These are phyloP conservation scores for Albugo laibachii DNA, from an alignment of 352 stramenopile species.

Conservation along the genomic window DNA sequence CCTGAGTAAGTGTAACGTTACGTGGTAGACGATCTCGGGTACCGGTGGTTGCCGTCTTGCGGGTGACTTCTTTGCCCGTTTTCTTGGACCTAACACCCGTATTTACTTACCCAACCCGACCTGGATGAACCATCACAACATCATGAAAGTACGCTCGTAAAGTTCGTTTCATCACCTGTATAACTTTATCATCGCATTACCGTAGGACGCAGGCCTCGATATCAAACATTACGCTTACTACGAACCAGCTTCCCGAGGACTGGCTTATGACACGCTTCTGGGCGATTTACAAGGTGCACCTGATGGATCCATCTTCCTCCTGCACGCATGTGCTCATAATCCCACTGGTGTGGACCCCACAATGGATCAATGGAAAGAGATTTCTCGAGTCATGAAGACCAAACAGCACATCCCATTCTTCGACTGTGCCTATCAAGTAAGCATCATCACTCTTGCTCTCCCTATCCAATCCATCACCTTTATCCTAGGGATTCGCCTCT, in stretches of 20 bases:
- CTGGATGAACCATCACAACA: slow-evolving; percentile 97
- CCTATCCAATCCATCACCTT: slow-evolving; percentile 12
- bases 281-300: slow-evolving; percentile 88
- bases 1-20: slow-evolving; percentile 1
- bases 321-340: slow-evolving; percentile 99
- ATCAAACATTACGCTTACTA: slow-evolving; percentile 74
- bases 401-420: slow-evolving; percentile 97
- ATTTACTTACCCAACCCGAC: slow-evolving; percentile 99
- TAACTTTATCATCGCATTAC: neutral
- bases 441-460: slow-evolving; percentile 5
- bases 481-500: slow-evolving; percentile 88
- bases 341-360: slow-evolving; percentile 96
- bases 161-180: neutral
- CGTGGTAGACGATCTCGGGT: slow-evolving; percentile 88
- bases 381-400: slow-evolving; percentile 89
- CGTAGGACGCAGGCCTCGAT: slow-evolving; percentile 45
- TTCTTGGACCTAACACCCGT: slow-evolving; percentile 60
- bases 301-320: slow-evolving; percentile 88
- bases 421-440: slow-evolving; percentile 93
- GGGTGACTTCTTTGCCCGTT: slow-evolving; percentile 89
- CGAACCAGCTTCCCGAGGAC: slow-evolving; percentile 53
- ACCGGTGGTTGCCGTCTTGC: slow-evolving; percentile 94
- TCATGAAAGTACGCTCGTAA: slow-evolving; percentile 35
- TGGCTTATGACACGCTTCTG: slow-evolving; percentile 90
- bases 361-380: slow-evolving; percentile 94